phyloP scores from a whole-genome alignment of 306 rosid genomes.

The Arachis hypogaea region DNA sequence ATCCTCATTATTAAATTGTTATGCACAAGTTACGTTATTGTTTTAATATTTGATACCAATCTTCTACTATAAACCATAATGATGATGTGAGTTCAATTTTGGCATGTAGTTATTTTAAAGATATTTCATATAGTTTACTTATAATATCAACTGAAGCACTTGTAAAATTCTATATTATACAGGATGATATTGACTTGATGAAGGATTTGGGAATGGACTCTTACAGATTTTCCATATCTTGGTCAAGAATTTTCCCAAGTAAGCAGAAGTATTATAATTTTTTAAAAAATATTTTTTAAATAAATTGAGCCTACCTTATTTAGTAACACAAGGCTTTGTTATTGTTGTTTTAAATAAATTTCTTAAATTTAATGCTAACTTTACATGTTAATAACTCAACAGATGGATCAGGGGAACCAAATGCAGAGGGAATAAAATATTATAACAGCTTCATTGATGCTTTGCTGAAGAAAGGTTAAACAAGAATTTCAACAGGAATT shows the following conservation, averaged over 20 bases:
- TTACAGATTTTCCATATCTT: constrained; percentile 90
- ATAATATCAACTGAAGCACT: constrained; percentile 15
- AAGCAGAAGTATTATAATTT: constrained; percentile 33
- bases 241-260: constrained; percentile 98
- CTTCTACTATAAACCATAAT: neutral
- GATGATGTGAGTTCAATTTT: constrained; percentile 26
- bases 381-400: constrained; percentile 26
- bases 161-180: constrained; percentile 40
- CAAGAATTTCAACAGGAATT: constrained; percentile 29
- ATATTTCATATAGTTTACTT: neutral
- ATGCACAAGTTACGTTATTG: too few relatives aligned
- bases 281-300: neutral
- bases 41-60: neutral
- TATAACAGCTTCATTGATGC: constrained; percentile 83
- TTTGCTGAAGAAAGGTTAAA: constrained; percentile 76
- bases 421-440: constrained; percentile 74
- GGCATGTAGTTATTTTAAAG: neutral
- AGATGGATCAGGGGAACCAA: constrained; percentile 89
- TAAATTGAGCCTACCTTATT: too few relatives aligned
- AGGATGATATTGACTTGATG: constrained; percentile 89
- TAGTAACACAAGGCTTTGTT: too few relatives aligned
- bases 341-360: neutral
- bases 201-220: constrained; percentile 92
- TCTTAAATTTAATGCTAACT: constrained; percentile 21
- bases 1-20: too few relatives aligned